These are phyloP conservation scores for Yamadazyma triangularis DNA, from an alignment of 1,139 yeast genomes.

Conservation along the genomic window DNA sequence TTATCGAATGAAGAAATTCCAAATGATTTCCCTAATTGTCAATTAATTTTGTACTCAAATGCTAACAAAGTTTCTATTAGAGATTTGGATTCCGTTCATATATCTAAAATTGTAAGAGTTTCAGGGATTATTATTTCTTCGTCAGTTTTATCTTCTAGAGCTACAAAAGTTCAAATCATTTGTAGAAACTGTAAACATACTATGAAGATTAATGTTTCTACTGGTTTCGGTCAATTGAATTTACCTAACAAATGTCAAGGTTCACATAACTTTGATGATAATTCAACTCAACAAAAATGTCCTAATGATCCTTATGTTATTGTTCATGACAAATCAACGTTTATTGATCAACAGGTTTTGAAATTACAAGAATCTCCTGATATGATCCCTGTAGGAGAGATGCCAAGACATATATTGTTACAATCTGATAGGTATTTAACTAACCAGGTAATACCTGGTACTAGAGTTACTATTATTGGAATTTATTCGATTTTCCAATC, in stretches of 20 bases:
- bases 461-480: constrained; percentile 87
- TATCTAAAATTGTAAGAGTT: constrained; percentile 83
- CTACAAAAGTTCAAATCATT: constrained; percentile 77
- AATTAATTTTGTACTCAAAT: constrained; percentile 69
- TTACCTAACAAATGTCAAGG: constrained; percentile 77
- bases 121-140: constrained; percentile 94
- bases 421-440: constrained; percentile 89
- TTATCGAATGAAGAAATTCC: constrained; percentile 55
- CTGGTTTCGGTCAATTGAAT: constrained; percentile 76
- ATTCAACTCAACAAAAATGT: constrained; percentile 58
- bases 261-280: constrained; percentile 44
- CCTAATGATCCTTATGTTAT: constrained; percentile 91
- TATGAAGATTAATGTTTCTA: constrained; percentile 55
- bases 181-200: constrained; percentile 89
- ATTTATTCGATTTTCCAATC: constrained; percentile 84
- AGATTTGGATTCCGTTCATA: constrained; percentile 80
- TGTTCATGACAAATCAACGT: constrained; percentile 87
- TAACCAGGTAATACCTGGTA: constrained; percentile 91
- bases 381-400: constrained; percentile 97
- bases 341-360: constrained; percentile 90
- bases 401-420: constrained; percentile 90
- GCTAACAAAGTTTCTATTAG: constrained; percentile 74
- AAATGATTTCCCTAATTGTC: constrained; percentile 70
- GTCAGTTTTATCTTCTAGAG: constrained; percentile 83
- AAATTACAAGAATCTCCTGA: constrained; percentile 96